These are phyloP conservation scores for Tephrocybe sp. DNA, from an alignment of 768 basidiomycete species.

Conservation along the genomic window DNA sequence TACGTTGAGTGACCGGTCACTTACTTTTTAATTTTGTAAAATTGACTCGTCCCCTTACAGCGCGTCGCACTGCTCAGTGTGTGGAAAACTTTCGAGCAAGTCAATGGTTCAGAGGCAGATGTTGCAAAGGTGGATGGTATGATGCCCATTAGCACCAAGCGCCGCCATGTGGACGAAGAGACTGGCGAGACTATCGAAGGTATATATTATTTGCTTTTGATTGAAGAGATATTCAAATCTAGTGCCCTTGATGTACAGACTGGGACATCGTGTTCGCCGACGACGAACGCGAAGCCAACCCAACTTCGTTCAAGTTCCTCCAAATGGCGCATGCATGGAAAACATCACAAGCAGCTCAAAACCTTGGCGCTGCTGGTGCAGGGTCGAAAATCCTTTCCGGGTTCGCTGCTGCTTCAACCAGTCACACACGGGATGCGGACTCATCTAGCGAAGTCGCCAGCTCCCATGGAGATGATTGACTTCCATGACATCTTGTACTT, in stretches of 20 bases:
- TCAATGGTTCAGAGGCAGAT: conserved; percentile 70
- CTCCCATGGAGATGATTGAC: conserved; percentile 17
- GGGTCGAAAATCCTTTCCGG: conserved; percentile 41
- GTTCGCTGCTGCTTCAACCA: conserved; percentile 42
- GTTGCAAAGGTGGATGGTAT: conserved; percentile 83
- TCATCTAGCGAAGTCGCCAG: conserved; percentile 17
- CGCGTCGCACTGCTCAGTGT: conserved; percentile 90
- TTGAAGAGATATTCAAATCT: not conserved
- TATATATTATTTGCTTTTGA: conserved; percentile 27
- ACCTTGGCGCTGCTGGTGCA: conserved; percentile 24
- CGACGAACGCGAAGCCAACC: conserved; percentile 92
- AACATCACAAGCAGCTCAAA: conserved; percentile 46
- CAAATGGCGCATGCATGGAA: conserved; percentile 96
- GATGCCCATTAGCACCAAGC: conserved; percentile 91
- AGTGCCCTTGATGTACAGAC: conserved; percentile 45
- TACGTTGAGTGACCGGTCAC: conserved; percentile 44
- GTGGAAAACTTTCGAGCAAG: conserved; percentile 94
- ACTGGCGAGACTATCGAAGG: conserved; percentile 89
- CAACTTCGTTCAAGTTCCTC: conserved; percentile 92
- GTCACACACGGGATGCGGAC: conserved; percentile 7
- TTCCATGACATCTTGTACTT: no score
- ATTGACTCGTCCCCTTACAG: conserved; percentile 37
- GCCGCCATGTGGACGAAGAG: conserved; percentile 79
- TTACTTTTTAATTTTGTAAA: not conserved
- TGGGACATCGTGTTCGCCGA: conserved; percentile 96